phyloP scores from a whole-genome alignment of 2,329 filamentous ascomycete species.

The Xylaria polymorpha region DNA sequence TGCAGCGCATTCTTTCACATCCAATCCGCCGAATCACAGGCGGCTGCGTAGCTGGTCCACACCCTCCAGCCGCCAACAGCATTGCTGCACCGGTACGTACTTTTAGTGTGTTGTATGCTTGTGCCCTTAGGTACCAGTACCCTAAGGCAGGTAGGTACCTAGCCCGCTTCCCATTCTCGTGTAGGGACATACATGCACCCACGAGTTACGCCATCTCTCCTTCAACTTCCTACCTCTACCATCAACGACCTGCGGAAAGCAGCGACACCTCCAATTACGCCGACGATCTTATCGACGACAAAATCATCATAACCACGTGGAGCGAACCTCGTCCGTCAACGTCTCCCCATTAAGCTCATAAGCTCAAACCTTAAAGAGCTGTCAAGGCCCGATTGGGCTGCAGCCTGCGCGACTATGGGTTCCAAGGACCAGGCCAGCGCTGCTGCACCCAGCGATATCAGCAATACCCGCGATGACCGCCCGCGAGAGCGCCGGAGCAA shows the following conservation, averaged over 20 bases:
- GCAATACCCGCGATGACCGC: constrained; percentile 39
- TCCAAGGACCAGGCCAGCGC: constrained; percentile 44
- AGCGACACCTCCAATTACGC: constrained; percentile 14
- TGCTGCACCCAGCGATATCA: constrained; percentile 36
- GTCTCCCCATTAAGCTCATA: constrained; percentile 27
- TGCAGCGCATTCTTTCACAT: constrained; percentile 21
- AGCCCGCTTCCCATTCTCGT: constrained; percentile 19
- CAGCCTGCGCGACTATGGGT: constrained; percentile 47
- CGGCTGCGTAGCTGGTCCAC: constrained; percentile 49
- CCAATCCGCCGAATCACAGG: constrained; percentile 46
- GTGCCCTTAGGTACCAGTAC: not conserved
- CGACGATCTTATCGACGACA: constrained; percentile 5
- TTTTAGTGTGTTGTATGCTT: not conserved
- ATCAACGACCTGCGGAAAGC: constrained; percentile 18
- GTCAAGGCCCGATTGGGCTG: constrained; percentile 50
- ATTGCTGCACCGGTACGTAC: not conserved
- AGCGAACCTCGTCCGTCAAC: constrained; percentile 34
- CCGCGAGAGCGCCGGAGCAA: constrained; percentile 45
- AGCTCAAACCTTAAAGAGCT: constrained; percentile 33
- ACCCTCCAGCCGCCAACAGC: constrained; percentile 46
- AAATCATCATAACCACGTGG: constrained; percentile 27
- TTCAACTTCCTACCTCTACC: constrained; percentile 31
- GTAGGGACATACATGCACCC: constrained; percentile 26
- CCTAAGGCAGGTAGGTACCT: not conserved
- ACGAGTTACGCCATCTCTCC: constrained; percentile 35